Percentiles rank a stretch among this genome's conserved stretches.
phyloP scores from a whole-genome alignment of 2,329 filamentous ascomycete genomes.

The Zasmidium citrigriseum region DNA sequence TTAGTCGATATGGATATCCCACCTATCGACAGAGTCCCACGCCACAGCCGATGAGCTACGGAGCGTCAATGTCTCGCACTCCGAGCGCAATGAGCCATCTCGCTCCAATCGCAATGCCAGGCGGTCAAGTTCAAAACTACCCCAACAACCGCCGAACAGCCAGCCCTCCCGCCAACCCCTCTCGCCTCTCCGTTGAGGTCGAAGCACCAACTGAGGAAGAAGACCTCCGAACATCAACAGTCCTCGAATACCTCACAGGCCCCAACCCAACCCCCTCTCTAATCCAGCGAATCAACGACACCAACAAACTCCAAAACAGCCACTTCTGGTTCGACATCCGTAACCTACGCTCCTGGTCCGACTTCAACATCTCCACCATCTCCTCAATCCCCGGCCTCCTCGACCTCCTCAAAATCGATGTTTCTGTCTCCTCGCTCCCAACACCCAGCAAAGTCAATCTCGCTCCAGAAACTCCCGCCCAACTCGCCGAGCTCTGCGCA shows the following conservation, averaged over 20 bases:
- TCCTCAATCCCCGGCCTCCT: slow-evolving; percentile 71
- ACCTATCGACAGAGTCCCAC: slow-evolving; percentile 60
- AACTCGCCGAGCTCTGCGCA: slow-evolving; percentile 73
- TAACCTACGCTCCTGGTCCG: slow-evolving; percentile 79
- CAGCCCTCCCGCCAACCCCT: slow-evolving; percentile 44
- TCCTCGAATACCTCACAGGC: slow-evolving; percentile 75
- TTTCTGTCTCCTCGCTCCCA: slow-evolving; percentile 64
- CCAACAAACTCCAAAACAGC: slow-evolving; percentile 69
- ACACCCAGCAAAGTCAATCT: slow-evolving; percentile 61
- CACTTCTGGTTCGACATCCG: slow-evolving; percentile 97
- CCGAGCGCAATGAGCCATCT: slow-evolving; percentile 38
- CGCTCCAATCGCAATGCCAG: slow-evolving; percentile 35
- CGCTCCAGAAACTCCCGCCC: slow-evolving; percentile 67
- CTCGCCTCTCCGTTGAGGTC: slow-evolving; percentile 43
- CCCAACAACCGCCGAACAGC: slow-evolving; percentile 29
- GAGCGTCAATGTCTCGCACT: slow-evolving; percentile 32
- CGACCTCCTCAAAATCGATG: slow-evolving; percentile 64
- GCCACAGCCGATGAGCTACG: slow-evolving; percentile 34
- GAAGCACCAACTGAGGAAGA: slow-evolving; percentile 35
- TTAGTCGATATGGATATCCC: slow-evolving; percentile 72
- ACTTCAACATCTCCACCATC: slow-evolving; percentile 74
- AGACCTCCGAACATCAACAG: slow-evolving; percentile 59
- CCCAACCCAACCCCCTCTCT: slow-evolving; percentile 81
- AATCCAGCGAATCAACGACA: slow-evolving; percentile 71
- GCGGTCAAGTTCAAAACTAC: slow-evolving; percentile 33